Evolutionary conservation across 2,329 filamentous ascomycete species (phyloP), one percentile per base, ranked within the genome.

Genomic region (Plectosphaerella sp.): DNA sequence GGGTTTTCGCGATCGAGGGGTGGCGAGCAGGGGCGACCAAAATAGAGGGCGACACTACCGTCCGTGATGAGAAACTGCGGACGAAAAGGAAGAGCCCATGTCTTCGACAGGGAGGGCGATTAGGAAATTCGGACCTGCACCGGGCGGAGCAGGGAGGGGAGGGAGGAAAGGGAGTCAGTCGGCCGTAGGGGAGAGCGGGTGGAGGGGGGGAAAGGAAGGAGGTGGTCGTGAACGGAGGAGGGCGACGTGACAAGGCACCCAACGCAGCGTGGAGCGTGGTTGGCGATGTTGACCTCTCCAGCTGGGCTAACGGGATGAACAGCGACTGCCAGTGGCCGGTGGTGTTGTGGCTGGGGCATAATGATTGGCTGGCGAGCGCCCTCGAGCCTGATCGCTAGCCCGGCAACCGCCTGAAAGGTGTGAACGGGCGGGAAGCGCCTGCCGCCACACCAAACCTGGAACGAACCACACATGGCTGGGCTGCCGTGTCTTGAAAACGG

Each of bases 311-410:
- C 28, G 11, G 28, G 28, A 33, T 33, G 28, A 33, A 12, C 45
- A 28, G 45, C 45, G 45, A 35, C 45, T 47, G 45, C 25, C 20
- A 41, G 54, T 49, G 49, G 51, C 47, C 49, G 39, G 47, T 52
- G 42, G 24, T 52, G 42, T 50, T 45, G 37, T 49, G 49, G 35
- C 18, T 22, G 42, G 8, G 18, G 37, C 5, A n/a, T 10, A 16
- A 36, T 56, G 52, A 57, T 57, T 57, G 55, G 55, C 50, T 48
- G 45, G 48, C 45, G 25, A 41, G 45, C 46, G 45, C 48, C 49
- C 20, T 28, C 36, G 37, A 25, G 35, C 41, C 43, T 33, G 28
- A 7, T 33, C 45, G 37, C 53, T 41, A 37, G 35, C 55, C 55
- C 50, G 52, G 55, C 55, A 57, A 57, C 52, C 52, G 36, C 41